These are phyloP conservation scores for Pneumocystis murina DNA, from an alignment of 1,139 yeast species.

Conservation along the genomic window DNA sequence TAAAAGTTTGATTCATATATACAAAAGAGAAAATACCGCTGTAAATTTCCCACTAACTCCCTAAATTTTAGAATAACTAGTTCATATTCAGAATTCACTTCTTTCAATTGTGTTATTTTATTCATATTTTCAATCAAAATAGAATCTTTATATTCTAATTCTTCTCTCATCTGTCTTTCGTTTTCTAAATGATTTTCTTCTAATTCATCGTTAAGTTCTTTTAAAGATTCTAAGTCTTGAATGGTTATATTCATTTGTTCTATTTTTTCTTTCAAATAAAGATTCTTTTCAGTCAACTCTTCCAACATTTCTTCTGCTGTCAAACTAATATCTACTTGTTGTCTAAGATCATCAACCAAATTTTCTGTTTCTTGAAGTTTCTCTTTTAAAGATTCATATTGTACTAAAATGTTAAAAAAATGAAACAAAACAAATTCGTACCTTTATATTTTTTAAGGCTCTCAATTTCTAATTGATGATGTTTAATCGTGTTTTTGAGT, in stretches of 20 bases:
- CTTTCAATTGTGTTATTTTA: slow-evolving; percentile 10
- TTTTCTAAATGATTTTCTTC: slow-evolving; percentile 43
- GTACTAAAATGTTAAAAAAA: slow-evolving; percentile 15
- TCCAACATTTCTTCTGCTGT: slow-evolving; percentile 37
- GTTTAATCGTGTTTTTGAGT: slow-evolving; percentile 27
- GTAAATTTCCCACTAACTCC: slow-evolving; percentile 22
- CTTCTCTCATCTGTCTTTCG: slow-evolving; percentile 38
- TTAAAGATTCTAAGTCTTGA: slow-evolving; percentile 45
- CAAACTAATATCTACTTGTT: slow-evolving; percentile 25
- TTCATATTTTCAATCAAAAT: slow-evolving; percentile 15
- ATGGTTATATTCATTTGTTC: slow-evolving; percentile 27
- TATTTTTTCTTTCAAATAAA: slow-evolving; percentile 31
- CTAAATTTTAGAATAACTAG: slow-evolving; percentile 21
- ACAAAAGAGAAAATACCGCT: slow-evolving; percentile 11
- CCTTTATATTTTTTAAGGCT: slow-evolving; percentile 9
- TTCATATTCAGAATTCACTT: slow-evolving; percentile 16
- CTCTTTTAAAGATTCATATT: slow-evolving; percentile 18
- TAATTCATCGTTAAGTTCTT: slow-evolving; percentile 46
- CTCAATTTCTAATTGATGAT: slow-evolving; percentile 19
- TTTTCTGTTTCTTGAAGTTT: slow-evolving; percentile 30
- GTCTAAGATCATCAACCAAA: slow-evolving; percentile 33
- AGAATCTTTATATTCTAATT: slow-evolving; percentile 23
- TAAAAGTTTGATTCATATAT: not conserved
- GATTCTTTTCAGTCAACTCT: slow-evolving; percentile 40
- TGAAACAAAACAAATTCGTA: slow-evolving; percentile 10